phyloP scores from a whole-genome alignment of 192 early-diverging fungal genomes.

The Podila epigama region DNA sequence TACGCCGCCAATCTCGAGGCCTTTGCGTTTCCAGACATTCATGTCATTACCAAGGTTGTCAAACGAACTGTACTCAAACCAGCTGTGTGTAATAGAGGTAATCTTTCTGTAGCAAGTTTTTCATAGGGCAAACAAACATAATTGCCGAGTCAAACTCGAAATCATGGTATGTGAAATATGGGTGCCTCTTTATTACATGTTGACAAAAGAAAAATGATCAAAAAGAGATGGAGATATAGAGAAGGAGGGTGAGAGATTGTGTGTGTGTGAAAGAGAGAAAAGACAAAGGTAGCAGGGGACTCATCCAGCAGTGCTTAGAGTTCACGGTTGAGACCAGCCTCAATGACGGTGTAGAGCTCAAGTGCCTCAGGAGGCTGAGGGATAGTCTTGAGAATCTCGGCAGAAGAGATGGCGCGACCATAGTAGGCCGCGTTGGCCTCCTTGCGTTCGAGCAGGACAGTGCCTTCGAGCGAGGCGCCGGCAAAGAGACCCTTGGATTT shows the following conservation, averaged over 20 bases:
- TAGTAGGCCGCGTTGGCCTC: slow-evolving; percentile 87
- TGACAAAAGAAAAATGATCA: slow-evolving; percentile 8
- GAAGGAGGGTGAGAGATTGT: not conserved
- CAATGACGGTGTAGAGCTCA: slow-evolving; percentile 77
- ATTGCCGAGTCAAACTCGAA: too few relatives aligned
- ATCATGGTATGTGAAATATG: too few relatives aligned
- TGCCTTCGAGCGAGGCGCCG: slow-evolving; percentile 85
- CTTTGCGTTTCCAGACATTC: slow-evolving; percentile 83
- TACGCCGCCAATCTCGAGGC: slow-evolving; percentile 95
- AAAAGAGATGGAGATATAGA: not conserved
- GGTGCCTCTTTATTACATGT: too few relatives aligned
- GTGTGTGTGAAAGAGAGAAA: not conserved
- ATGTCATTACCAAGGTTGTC: slow-evolving; percentile 83
- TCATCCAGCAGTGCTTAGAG: slow-evolving; percentile 10
- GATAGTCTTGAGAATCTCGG: slow-evolving; percentile 80
- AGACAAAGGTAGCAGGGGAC: not conserved
- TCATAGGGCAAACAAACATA: too few relatives aligned
- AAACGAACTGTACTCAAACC: too few relatives aligned
- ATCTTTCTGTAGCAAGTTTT: too few relatives aligned
- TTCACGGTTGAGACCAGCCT: slow-evolving; percentile 55
- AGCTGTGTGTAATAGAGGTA: too few relatives aligned
- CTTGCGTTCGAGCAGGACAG: slow-evolving; percentile 81
- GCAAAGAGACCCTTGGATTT: slow-evolving; percentile 92
- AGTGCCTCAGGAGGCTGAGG: slow-evolving; percentile 79
- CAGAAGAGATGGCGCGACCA: slow-evolving; percentile 71